Evolutionary conservation across 345 rosid species (phyloP).

Genomic region (Rhizophora apiculata): DNA sequence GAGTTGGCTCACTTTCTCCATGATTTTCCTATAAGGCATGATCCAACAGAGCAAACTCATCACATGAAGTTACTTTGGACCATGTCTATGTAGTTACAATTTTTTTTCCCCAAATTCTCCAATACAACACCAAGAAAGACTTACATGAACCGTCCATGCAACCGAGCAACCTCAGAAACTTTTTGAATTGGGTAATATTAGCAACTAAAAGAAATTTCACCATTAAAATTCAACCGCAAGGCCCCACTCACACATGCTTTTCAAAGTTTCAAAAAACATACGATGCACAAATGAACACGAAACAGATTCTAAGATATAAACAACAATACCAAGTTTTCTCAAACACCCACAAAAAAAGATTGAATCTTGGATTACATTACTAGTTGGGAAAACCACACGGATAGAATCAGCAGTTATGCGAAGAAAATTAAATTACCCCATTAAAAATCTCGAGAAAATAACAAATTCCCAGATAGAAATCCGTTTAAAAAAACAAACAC

Average conservation of each 20-base stretch:
- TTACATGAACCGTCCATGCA: no score
- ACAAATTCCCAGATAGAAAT: slow-evolving; percentile 3
- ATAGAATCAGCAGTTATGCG: neutral
- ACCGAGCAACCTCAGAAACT: no score
- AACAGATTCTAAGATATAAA: neutral
- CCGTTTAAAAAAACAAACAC: neutral
- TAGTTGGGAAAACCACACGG: neutral
- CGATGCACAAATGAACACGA: neutral
- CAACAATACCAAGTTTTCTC: neutral
- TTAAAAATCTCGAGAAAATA: slow-evolving; percentile 14
- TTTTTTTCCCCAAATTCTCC: no score
- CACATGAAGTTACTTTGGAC: no score
- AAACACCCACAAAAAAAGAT: neutral
- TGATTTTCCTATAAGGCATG: no score
- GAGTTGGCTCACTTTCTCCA: no score
- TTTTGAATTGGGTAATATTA: no score
- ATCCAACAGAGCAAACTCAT: no score
- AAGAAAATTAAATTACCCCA: slow-evolving; percentile 5
- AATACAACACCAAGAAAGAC: no score
- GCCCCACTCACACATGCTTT: neutral
- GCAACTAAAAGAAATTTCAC: no score
- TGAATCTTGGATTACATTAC: neutral
- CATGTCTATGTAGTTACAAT: no score
- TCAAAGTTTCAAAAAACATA: neutral
- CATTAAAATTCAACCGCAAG: no score